Evolutionary conservation across 192 early-diverging fungal species (phyloP), one percentile per base, ranked within the genome.

Genomic region (Powellomyces hirtus): DNA sequence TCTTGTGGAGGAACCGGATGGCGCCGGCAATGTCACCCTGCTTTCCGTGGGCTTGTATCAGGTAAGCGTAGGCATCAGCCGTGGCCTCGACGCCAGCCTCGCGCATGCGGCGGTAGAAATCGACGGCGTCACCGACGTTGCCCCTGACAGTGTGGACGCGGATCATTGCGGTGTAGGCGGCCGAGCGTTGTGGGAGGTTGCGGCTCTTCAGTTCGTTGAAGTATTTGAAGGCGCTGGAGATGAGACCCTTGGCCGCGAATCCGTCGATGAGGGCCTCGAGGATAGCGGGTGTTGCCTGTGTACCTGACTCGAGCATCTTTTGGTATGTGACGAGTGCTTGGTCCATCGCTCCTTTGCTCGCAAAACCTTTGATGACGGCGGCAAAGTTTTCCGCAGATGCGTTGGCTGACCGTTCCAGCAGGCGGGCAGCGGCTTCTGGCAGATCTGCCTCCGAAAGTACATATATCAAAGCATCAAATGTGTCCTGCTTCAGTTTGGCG

Each of bases 1-100:
- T 74, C 55, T 74, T 74, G 49, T 74, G 62, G 20, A 74, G 62
- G 66, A 62, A 69, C 8, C 46, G 42, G 4, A 26, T 5, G 22
- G 72, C 72, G 30, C 66, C 66, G 0, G 64, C 51, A 11, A 74
- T 13, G 44, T 74, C 57, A 0, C 62, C 62, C 22, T 45, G 4
- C 29, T 60, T 59, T 24, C 58, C 72, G 44, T 69, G 44, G 27
- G 36, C 66, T 22, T 30, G 18, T 35, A 74, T 74, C 7, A 74
- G 33, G 30, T 59, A 30, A 3, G 58, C 52, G 30, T 56, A 68
- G 20, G 66, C 51, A 2, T 57, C 35, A 11, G 55, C 18, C 27
- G 51, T 16, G 8, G 72, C 72, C 33, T 61, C 65, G 14, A 74
- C 42, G 27, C 72, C 72, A 7, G 51, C 66, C 22, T 26, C 16